Evolutionary conservation across 306 rosid genomes (phyloP).

Genomic region (Arachis stenosperma): DNA sequence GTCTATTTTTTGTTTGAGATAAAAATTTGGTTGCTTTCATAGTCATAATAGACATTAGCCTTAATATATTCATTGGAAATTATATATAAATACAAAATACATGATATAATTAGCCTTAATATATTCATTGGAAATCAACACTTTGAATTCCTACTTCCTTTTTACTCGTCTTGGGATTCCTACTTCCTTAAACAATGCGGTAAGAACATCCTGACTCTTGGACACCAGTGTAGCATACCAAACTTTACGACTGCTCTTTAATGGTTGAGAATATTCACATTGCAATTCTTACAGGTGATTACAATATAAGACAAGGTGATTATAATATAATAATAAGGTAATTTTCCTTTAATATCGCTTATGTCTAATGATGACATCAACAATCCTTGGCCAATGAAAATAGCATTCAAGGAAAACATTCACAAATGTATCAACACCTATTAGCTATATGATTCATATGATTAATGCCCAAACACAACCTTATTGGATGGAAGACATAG

Average conservation of each 20-base stretch:
- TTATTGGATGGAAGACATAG: conserved; percentile 26
- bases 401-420: conserved; percentile 10
- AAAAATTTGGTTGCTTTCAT: no score
- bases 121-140: no score
- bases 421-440: conserved; percentile 8
- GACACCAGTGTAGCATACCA: conserved; percentile 38
- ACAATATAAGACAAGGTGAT: conserved; percentile 20
- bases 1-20: no score
- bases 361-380: conserved; percentile 3
- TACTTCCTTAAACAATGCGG: no score
- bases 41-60: no score
- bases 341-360: neutral
- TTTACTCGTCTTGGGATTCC: no score
- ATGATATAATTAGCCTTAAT: no score
- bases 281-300: neutral
- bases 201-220: conserved; percentile 28
- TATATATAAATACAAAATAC: no score
- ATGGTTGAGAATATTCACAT: neutral
- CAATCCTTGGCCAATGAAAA: conserved; percentile 11
- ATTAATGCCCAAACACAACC: neutral
- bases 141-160: no score
- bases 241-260: conserved; percentile 21
- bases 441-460: conserved; percentile 13
- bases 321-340: neutral
- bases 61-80: no score